Percentiles rank a stretch among this genome's conserved stretches.
These are phyloP conservation scores for Xylaria cubensis DNA, from an alignment of 495 filamentous ascomycete species.

Conservation along the genomic window DNA sequence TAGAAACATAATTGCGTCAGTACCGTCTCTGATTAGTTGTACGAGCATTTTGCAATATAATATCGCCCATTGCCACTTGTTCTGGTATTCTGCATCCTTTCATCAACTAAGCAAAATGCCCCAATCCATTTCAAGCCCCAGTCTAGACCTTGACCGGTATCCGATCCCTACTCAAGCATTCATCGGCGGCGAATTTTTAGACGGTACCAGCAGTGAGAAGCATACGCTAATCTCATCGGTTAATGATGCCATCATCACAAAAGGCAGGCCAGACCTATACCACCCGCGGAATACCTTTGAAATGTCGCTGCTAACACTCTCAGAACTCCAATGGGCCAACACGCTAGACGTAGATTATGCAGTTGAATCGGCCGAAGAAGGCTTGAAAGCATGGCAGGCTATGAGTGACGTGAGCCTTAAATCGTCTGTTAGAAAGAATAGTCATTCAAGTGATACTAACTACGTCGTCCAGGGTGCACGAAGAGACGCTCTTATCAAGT, in stretches of 20 bases:
- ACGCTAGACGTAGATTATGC: neutral
- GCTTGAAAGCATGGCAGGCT: neutral
- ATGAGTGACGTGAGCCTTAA: neutral
- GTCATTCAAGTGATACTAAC: neutral
- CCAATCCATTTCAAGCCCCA: neutral
- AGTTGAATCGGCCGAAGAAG: neutral
- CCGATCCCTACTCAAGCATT: neutral
- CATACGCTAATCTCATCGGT: neutral
- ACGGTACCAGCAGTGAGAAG: neutral
- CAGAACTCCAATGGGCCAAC: constrained; percentile 3
- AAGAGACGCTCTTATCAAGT: constrained; percentile 16
- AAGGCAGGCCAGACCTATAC: neutral
- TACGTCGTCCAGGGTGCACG: neutral
- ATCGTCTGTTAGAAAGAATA: neutral
- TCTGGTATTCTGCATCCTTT: neutral
- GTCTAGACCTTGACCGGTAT: neutral
- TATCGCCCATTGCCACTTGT: neutral
- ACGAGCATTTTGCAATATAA: neutral
- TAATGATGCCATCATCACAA: neutral
- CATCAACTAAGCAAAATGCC: neutral
- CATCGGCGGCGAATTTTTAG: neutral
- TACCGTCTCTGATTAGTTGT: neutral
- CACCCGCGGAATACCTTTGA: neutral
- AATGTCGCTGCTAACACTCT: neutral
- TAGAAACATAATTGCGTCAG: neutral